Conservation (phyloP, 2,329 filamentous ascomycete genomes). For the Davidsoniella eucalypti region DNA sequence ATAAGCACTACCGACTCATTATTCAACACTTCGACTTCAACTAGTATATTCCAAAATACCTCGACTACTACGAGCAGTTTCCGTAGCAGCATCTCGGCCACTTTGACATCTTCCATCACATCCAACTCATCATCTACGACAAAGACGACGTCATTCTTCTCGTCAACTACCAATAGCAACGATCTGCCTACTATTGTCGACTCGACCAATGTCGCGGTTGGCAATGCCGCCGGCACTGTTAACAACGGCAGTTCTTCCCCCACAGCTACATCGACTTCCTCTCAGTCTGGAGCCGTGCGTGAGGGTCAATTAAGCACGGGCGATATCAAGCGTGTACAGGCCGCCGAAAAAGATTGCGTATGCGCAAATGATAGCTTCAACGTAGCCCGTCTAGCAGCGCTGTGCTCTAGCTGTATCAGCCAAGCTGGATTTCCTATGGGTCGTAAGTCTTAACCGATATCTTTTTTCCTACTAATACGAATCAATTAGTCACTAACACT, state of each 20-base stretch:
- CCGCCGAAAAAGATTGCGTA: constrained; percentile 22
- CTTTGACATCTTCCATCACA: not conserved
- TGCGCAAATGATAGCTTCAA: constrained; percentile 26
- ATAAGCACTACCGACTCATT: too few relatives aligned
- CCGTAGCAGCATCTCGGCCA: constrained; percentile 1
- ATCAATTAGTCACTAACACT: not conserved
- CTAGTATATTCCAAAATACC: not conserved
- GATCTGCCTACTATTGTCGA: constrained; percentile 9
- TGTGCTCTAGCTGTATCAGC: constrained; percentile 25
- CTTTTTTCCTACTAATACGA: not conserved
- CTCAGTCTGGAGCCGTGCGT: not conserved
- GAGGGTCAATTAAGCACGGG: constrained; percentile 13
- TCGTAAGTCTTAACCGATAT: constrained; percentile 17
- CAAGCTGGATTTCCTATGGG: constrained; percentile 19
- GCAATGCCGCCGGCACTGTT: constrained; percentile 11
- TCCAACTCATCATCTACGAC: not conserved
- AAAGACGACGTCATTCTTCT: not conserved
- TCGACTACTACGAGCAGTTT: not conserved
- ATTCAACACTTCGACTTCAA: not conserved
- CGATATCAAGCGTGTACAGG: constrained; percentile 14
- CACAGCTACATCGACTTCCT: not conserved
- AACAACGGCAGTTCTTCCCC: not conserved
- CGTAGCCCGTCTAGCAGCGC: constrained; percentile 22
- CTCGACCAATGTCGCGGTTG: constrained; percentile 12
- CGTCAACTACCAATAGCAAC: not conserved